A percentile compares a stretch with the other conserved stretches of the same genome.
Conservation (phyloP, 169 alveolate species). For the Plasmodium coatneyi region DNA sequence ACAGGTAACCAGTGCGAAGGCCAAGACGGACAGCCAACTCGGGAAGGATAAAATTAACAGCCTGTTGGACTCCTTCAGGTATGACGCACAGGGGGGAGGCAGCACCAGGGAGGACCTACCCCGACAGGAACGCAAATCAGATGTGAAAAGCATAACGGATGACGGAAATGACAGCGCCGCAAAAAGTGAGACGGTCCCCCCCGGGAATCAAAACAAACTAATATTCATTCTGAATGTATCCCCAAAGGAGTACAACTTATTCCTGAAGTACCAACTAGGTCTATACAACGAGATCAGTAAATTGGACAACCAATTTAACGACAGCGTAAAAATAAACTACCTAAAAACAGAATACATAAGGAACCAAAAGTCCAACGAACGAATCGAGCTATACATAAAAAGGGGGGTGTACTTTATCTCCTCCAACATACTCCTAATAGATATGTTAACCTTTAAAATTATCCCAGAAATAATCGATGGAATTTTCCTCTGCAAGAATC, state of each 20-base stretch:
- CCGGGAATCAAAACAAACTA: slow-evolving; percentile 31
- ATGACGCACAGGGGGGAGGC: neutral
- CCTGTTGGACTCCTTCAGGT: neutral
- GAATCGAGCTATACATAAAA: slow-evolving; percentile 69
- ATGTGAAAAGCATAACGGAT: neutral
- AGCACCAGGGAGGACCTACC: neutral
- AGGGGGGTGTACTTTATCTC: slow-evolving; percentile 72
- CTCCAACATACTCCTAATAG: slow-evolving; percentile 56
- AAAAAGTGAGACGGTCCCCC: neutral
- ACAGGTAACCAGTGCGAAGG: neutral
- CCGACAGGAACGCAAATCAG: neutral
- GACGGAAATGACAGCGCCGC: neutral
- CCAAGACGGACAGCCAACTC: neutral
- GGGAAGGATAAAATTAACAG: neutral
- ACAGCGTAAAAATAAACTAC: slow-evolving; percentile 40
- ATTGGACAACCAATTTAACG: slow-evolving; percentile 29
- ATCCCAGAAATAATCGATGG: slow-evolving; percentile 76
- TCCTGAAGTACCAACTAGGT: slow-evolving; percentile 42
- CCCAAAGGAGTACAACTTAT: slow-evolving; percentile 56
- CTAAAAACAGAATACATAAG: slow-evolving; percentile 62
- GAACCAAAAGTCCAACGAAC: slow-evolving; percentile 58
- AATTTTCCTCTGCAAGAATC: slow-evolving; percentile 60
- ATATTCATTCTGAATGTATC: slow-evolving; percentile 69
- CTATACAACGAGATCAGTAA: slow-evolving; percentile 36
- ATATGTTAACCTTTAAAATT: slow-evolving; percentile 70